A percentile compares a stretch with the other conserved stretches of the same genome.
Conservation (phyloP, 805 yeast species). For the Sungouiella thailandica region DNA sequence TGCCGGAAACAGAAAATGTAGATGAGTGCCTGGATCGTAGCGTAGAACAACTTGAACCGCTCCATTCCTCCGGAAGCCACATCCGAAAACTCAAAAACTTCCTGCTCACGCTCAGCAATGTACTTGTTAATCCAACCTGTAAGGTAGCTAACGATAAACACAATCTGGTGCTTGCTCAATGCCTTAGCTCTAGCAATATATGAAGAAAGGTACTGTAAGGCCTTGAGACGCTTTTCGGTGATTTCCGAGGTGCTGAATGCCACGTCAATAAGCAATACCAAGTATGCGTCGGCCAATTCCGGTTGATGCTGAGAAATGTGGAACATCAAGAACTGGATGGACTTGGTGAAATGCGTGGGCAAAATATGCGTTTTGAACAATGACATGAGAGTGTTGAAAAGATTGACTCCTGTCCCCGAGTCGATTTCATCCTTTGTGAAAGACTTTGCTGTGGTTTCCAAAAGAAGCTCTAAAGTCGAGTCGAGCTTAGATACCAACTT, state of each 20-base stretch:
- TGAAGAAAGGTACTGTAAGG: conserved; percentile 88
- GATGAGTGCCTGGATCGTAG: conserved; percentile 83
- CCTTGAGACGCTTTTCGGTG: conserved; percentile 73
- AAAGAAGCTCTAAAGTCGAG: conserved; percentile 53
- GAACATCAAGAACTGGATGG: conserved; percentile 81
- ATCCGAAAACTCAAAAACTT: conserved; percentile 47
- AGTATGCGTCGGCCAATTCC: conserved; percentile 78
- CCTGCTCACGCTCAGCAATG: conserved; percentile 79
- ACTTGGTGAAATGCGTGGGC: conserved; percentile 88
- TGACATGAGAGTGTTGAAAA: conserved; percentile 70
- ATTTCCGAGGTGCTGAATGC: conserved; percentile 69
- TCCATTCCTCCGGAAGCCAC: conserved; percentile 65
- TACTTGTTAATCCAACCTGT: conserved; percentile 81
- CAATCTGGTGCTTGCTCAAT: conserved; percentile 65
- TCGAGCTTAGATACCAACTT: conserved; percentile 69
- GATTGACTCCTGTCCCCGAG: conserved; percentile 58
- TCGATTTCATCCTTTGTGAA: conserved; percentile 49
- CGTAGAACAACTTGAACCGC: conserved; percentile 81
- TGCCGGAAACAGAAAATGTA: conserved; percentile 92
- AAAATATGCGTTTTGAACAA: conserved; percentile 77
- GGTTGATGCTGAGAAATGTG: conserved; percentile 75
- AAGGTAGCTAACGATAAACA: conserved; percentile 76
- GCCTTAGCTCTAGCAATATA: conserved; percentile 83
- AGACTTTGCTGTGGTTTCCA: conserved; percentile 44
- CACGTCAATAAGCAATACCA: conserved; percentile 76